Base-by-base conservation (phyloP, 176 grass and related monocot species). In the Cenchrus fungigraminus region DNA sequence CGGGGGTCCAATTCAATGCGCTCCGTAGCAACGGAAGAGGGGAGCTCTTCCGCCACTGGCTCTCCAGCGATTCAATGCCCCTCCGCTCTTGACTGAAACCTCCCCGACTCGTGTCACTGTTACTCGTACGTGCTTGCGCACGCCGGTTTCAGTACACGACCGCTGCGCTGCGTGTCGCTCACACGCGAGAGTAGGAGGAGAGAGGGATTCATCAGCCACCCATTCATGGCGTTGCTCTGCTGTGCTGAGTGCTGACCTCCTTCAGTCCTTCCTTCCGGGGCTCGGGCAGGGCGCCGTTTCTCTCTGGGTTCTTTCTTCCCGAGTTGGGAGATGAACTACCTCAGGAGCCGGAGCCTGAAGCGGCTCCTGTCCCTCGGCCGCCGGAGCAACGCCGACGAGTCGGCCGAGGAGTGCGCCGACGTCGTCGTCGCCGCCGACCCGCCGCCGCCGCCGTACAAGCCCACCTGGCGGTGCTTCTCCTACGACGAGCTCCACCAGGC, bases 391-490 rank as follows among this genome's bases (percentile, higher is more conserved):
- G 42, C 80, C 6, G 90, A 87, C 0, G 82, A 88, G 76, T 80
- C 83, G 20, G 43, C 62, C 17, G 60, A 74, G 9, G 88, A 92
- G 6, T 88, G 82, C 49, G 73, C 4, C 25, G 71, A 44, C 44
- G 65, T 9, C 45, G 45, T 46, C 45, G 45, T 40, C 37, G 37
- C 54, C 62, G 73, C 61, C 62, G 73, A 81, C 60, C 81, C 15
- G 46, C 81, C 22, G 65, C 40, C 65, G 14, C 49, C 81, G 43
- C 66, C 61, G 31, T 37, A 62, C 61, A 97, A 86, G 83, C 90
- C 91, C 3, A 80, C 83, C 0, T 97, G 95, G 95, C 65, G 92
- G 50, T 97, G 95, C 88, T 97, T 87, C 90, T 92, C 94, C 31
- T 85, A 90, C 70, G 87, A 74, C 12, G 94, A 94, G 87, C 73